These are phyloP conservation scores for Penium margaritaceum DNA, from an alignment of 139 green algal species.

Conservation along the genomic window DNA sequence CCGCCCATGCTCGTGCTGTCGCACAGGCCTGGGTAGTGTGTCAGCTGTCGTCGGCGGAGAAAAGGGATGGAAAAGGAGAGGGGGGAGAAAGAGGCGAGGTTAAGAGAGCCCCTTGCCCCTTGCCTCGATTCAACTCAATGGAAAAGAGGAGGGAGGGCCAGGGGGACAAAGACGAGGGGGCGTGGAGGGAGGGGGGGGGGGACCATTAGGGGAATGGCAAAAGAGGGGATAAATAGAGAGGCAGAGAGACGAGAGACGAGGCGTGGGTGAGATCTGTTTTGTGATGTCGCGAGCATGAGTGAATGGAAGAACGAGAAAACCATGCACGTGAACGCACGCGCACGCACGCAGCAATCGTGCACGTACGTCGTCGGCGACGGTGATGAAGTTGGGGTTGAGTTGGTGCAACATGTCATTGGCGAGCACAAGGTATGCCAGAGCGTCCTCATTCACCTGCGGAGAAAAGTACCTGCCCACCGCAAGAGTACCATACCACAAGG, in stretches of 20 bases:
- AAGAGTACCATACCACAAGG: background rate
- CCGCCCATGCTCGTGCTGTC: conserved; percentile 73
- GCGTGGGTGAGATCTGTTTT: too few relatives aligned
- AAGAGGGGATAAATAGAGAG: background rate
- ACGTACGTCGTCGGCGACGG: conserved; percentile 82
- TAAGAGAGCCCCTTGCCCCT: background rate
- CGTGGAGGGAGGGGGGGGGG: too few relatives aligned
- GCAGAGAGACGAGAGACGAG: background rate
- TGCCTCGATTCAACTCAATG: background rate
- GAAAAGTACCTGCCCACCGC: conserved; percentile 22
- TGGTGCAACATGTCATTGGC: conserved; percentile 88
- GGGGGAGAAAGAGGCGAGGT: background rate
- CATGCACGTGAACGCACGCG: background rate
- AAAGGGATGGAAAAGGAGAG: background rate
- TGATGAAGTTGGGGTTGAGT: conserved; percentile 79
- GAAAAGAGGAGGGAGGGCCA: too few relatives aligned
- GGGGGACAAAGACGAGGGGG: too few relatives aligned
- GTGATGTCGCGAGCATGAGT: too few relatives aligned
- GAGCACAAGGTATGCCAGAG: conserved; percentile 83
- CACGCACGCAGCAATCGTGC: conserved; percentile 20
- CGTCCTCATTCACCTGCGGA: conserved; percentile 69
- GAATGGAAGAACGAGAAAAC: background rate
- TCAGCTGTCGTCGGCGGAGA: conserved; percentile 13
- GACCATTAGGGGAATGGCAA: background rate
- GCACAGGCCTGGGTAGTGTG: conserved; percentile 72